Evolutionary conservation across 2,329 filamentous ascomycete species (phyloP), one percentile per base, ranked within the genome.

Genomic region (Pyrenophora graminea): DNA sequence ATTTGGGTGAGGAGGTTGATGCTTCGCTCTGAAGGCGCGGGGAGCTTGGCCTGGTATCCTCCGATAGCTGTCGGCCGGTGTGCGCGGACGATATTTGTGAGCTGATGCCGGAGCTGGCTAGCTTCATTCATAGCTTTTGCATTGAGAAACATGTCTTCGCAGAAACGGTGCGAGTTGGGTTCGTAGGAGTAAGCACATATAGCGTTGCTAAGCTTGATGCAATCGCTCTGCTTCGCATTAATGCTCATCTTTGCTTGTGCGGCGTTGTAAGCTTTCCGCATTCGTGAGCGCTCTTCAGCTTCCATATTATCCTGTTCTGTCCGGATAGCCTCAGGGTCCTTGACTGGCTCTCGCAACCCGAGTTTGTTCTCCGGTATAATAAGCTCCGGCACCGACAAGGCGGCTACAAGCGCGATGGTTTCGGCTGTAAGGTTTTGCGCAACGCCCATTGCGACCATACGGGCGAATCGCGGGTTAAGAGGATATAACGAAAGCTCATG

Each of bases 401-500:
- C 90, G 0, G 94, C 89, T 3, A 99, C 92, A 9, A 97, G 78
- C 2, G 91, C 90, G 53, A 97, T 88, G 3, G 91, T 90, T 67
- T 96, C 93, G 0, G 88, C 87, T 42, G 95, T 80, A 56, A 94
- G 92, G 52, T 86, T 85, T 67, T 95, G 88, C 21, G 89, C 81
- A 66, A 95, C 86, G 0, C 92, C 93, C 40, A 96, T 86, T 7
- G 95, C 80, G n/a, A 99, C 78, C 74, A 97, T 97, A 47, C 93
- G 90, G 6, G 92, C 87, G 68, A 95, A 96, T 1, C 94, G 85
- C 15, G 94, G 95, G 23, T 90, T 91, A 12, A 99, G 80, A 3
- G 94, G 94, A 70, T 97, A 97, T 19, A 90, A 81, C 4, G 91
- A 90, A 76, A 99, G 88, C 45, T 91, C 88, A 31, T 84, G 84